Conservation (phyloP, 23 red algal species). For the Gracilariopsis chorda region DNA sequence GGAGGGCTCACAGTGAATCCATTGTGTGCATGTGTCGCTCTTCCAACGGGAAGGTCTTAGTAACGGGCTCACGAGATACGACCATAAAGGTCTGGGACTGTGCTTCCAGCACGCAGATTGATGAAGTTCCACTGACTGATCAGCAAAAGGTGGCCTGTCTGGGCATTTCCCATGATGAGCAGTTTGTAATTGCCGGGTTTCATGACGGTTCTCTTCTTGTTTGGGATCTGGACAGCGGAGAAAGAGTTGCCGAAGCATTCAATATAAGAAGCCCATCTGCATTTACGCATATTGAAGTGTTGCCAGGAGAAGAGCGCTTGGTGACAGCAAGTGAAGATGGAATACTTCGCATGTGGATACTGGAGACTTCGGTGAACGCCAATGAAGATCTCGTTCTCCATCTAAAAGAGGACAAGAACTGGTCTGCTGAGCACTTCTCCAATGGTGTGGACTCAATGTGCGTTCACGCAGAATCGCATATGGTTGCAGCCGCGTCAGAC, state of each 20-base stretch:
- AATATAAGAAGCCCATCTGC: background rate
- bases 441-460: background rate
- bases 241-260: conserved; percentile 2
- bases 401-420: conserved; percentile 4
- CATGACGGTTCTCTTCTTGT: background rate
- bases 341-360: background rate
- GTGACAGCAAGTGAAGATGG: background rate
- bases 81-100: conserved; percentile 6
- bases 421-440: background rate
- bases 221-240: background rate
- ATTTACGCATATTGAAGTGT: background rate
- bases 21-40: conserved; percentile 1
- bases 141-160: background rate
- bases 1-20: background rate
- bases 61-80: background rate
- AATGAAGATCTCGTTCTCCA: background rate
- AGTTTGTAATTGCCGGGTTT: background rate
- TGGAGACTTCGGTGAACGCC: background rate
- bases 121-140: background rate
- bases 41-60: background rate
- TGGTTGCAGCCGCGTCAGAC: background rate
- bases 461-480: background rate
- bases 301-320: background rate
- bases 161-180: background rate
- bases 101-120: background rate